These are phyloP conservation scores for Penicillium alfredii DNA, from an alignment of 495 filamentous ascomycete genomes.

Conservation along the genomic window DNA sequence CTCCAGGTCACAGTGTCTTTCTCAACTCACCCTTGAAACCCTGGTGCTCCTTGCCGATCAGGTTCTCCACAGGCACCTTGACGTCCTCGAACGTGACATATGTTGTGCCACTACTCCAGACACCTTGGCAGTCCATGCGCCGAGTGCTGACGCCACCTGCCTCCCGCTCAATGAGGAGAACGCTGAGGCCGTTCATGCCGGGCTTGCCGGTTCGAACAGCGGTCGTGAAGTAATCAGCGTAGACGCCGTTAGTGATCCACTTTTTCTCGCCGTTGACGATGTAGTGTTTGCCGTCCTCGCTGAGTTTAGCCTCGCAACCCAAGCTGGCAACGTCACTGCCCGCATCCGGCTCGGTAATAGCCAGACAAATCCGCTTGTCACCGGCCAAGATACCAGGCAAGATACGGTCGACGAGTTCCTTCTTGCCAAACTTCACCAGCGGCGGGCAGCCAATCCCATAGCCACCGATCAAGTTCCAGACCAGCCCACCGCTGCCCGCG, in stretches of 20 bases:
- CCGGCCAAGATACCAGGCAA: conserved; percentile 80
- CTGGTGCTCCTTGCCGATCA: conserved; percentile 96
- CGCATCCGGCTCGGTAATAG: conserved; percentile 78
- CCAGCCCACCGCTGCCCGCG: conserved; percentile 81
- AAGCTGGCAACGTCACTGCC: conserved; percentile 90
- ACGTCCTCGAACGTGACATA: conserved; percentile 98
- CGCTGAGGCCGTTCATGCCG: conserved; percentile 87
- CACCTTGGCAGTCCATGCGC: conserved; percentile 97
- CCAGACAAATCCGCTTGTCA: conserved; percentile 91
- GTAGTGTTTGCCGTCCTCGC: conserved; percentile 92
- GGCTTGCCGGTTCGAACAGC: conserved; percentile 80
- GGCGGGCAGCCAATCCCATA: conserved; percentile 93
- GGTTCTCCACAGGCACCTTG: conserved; percentile 96
- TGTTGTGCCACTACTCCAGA: conserved; percentile 89
- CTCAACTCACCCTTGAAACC: conserved; percentile 82
- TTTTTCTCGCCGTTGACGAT: conserved; percentile 99
- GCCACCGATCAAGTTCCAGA: conserved; percentile 97
- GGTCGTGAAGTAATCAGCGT: conserved; percentile 94
- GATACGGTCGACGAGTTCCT: conserved; percentile 76
- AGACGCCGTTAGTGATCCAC: conserved; percentile 98
- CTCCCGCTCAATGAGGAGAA: conserved; percentile 82
- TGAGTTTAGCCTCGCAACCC: conserved; percentile 89
- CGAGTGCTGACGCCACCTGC: conserved; percentile 81
- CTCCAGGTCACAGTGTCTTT: too few relatives aligned
- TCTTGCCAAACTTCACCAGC: conserved; percentile 86